Conservation (phyloP, 1,284 basidiomycete genomes). For the Exsudoporus floridanus region DNA sequence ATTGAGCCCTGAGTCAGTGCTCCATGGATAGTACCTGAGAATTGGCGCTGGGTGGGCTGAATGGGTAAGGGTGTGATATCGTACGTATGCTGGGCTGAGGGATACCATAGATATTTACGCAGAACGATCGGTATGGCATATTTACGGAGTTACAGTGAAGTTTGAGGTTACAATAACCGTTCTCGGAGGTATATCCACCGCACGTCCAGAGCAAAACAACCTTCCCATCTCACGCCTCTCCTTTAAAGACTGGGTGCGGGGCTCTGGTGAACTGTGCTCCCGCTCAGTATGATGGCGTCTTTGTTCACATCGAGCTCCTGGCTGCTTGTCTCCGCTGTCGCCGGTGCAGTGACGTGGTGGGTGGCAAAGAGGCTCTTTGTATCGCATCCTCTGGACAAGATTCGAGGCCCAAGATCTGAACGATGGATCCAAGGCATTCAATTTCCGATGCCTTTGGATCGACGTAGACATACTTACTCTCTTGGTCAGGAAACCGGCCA, state of each 20-base stretch:
- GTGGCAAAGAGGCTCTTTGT: background rate
- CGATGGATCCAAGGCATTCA: constrained; percentile 3
- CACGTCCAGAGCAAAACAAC: background rate
- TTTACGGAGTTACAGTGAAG: too few species aligned
- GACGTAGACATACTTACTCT: background rate
- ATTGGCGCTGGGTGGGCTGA: too few species aligned
- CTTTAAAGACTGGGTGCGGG: background rate
- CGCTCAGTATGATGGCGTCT: background rate
- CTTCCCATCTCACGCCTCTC: background rate
- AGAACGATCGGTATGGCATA: too few species aligned
- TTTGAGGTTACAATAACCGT: too few species aligned
- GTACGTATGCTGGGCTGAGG: too few species aligned
- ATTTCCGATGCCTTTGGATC: background rate
- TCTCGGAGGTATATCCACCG: too few species aligned
- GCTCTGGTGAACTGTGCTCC: background rate
- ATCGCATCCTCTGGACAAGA: constrained; percentile 2
- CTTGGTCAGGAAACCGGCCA: background rate
- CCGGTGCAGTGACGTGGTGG: background rate
- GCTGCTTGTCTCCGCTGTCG: background rate
- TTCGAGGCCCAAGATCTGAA: constrained; percentile 1
- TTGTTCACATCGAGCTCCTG: background rate
- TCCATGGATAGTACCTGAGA: too few species aligned
- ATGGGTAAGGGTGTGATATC: too few species aligned
- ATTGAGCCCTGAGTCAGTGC: too few species aligned
- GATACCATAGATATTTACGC: too few species aligned